Evolutionary conservation across 164 flowering plant genomes (phyloP).

Genomic region (Saururus chinensis): DNA sequence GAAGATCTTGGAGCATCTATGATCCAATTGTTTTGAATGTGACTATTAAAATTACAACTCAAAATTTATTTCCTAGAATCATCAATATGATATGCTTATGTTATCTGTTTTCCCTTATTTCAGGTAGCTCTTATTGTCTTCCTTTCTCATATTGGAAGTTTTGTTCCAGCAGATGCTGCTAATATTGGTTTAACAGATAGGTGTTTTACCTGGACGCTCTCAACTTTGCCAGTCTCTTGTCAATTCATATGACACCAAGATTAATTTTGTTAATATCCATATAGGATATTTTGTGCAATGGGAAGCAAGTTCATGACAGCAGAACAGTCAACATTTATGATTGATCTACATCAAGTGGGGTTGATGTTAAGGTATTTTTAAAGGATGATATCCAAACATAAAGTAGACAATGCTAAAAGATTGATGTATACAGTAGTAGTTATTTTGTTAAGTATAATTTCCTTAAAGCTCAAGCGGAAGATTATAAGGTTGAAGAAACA

Average conservation of each 20-base stretch:
- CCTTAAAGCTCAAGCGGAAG: too few relatives aligned
- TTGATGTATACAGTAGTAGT: too few relatives aligned
- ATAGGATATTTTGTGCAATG: conserved; percentile 85
- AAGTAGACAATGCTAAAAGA: too few relatives aligned
- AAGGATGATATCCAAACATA: too few relatives aligned
- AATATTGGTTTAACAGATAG: conserved; percentile 92
- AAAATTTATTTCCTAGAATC: too few relatives aligned
- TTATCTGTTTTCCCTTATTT: conserved; percentile 3
- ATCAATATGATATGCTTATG: neutral
- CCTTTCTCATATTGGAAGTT: conserved; percentile 94
- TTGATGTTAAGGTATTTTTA: conserved; percentile 74
- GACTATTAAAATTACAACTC: neutral
- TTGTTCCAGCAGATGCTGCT: conserved; percentile 96
- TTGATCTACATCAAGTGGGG: conserved; percentile 96
- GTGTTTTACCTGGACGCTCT: conserved; percentile 17
- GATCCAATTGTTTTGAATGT: neutral
- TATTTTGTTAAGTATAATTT: too few relatives aligned
- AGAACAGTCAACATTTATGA: conserved; percentile 94
- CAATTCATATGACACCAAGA: neutral
- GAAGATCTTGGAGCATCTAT: too few relatives aligned
- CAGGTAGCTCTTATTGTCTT: conserved; percentile 95
- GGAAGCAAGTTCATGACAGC: conserved; percentile 88
- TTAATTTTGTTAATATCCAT: neutral
- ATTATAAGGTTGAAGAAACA: too few relatives aligned
- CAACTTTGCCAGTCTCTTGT: neutral